Evolutionary conservation across 371 early-diverging fungal genomes (phyloP), one percentile per base, ranked within the genome.

Genomic region (Mucor piriformis): DNA sequence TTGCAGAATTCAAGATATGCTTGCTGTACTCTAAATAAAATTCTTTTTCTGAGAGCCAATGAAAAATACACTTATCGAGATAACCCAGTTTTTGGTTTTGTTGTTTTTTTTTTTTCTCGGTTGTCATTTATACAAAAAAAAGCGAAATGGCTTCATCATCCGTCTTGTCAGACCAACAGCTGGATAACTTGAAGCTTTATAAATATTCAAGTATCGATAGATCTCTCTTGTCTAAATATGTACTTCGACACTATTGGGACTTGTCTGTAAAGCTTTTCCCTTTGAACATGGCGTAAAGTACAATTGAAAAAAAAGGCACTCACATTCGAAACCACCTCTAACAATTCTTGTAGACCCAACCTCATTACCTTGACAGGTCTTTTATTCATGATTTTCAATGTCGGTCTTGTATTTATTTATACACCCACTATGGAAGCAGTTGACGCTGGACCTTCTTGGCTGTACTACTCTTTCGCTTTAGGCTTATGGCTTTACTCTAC

Each of bases 301-400:
- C 16, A 33, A 44, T 0, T 40, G 24, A 27, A 29, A 8, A 20
- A 18, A 33, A 18, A 8, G 10, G 18, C 2, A 52, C 6, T n/a
- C n/a, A 16, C 34, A 13, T 3, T 27, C 23, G 11, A n/a, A 25
- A 53, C 20, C 6, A 25, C 3, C 18, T 3, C n/a, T 11, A 21
- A 16, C 3, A 21, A 0, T 24, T 24, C 7, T 12, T 35, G 35
- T 61, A 96, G 96, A 6, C 99, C 99, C 46, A 99, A 99, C 74
- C 71, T 95, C 61, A 97, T 99, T 63, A 99, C 99, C 12, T 81
- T 99, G 52, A 83, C 89, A 52, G 99, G 99, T 18, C 86, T 98
- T 53, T 68, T 88, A 49, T 95, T 93, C 64, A 92, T 95, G 67
- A 65, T 96, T 13, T 64, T 87, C 48, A 93, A 94, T 73, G 73